phyloP scores from a whole-genome alignment of 2,329 filamentous ascomycete species.

The Ophiostoma sp. region DNA sequence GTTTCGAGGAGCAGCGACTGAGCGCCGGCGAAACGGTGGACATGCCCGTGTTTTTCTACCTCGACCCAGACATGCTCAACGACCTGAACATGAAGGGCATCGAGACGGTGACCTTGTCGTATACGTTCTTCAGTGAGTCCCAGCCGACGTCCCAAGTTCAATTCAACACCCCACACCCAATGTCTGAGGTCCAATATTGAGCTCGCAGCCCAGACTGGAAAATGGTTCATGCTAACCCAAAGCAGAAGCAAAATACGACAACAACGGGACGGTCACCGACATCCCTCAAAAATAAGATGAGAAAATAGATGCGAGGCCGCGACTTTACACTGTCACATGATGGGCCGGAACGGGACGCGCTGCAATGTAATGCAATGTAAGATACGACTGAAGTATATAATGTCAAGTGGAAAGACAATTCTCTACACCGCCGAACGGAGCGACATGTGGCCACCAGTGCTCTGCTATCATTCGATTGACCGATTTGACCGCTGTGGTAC shows the following conservation, averaged over 20 bases:
- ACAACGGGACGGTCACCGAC: constrained; percentile 66
- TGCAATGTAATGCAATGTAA: not conserved
- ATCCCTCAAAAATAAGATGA: constrained; percentile 30
- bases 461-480: not conserved
- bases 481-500: not conserved
- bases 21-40: constrained; percentile 96
- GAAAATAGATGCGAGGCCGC: not conserved
- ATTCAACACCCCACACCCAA: too few relatives aligned
- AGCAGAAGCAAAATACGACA: constrained; percentile 79
- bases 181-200: too few relatives aligned
- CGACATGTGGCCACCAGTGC: not conserved
- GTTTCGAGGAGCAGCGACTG: constrained; percentile 93
- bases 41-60: constrained; percentile 99
- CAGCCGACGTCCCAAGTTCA: too few relatives aligned
- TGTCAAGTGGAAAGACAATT: not conserved
- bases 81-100: constrained; percentile 92
- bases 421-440: not conserved
- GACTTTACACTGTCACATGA: not conserved
- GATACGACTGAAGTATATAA: not conserved
- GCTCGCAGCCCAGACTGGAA: not conserved
- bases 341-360: not conserved
- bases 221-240: not conserved
- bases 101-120: constrained; percentile 91
- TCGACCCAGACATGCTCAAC: constrained; percentile 90
- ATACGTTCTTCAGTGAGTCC: constrained; percentile 94